phyloP scores from a whole-genome alignment of 2,329 filamentous ascomycete genomes.

The Dactylellina sp. region DNA sequence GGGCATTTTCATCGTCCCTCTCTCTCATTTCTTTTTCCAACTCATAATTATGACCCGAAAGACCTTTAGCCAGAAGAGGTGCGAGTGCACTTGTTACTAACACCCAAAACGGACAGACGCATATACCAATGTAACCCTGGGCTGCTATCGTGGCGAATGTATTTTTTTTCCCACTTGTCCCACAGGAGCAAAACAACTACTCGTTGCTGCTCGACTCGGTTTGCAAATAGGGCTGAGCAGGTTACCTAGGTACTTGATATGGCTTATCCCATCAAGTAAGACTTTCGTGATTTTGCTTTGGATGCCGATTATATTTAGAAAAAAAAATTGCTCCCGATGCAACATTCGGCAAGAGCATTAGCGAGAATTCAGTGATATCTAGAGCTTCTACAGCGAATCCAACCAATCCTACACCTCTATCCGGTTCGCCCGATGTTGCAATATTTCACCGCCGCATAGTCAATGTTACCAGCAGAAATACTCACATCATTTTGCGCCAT shows the following conservation, averaged over 20 bases:
- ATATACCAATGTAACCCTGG: constrained; percentile 44
- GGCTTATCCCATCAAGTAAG: too few relatives aligned
- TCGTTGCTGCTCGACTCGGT: neutral
- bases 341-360: constrained; percentile 25
- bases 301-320: constrained; percentile 36
- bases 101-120: constrained; percentile 14
- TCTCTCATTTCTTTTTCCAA: too few relatives aligned
- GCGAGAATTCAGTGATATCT: neutral
- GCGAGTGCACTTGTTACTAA: neutral
- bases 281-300: too few relatives aligned
- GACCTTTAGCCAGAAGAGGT: too few relatives aligned
- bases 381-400: neutral
- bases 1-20: too few relatives aligned
- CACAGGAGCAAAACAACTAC: constrained; percentile 10
- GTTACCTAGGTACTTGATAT: neutral
- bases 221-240: constrained; percentile 35
- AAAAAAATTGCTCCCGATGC: constrained; percentile 33
- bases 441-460: constrained; percentile 19
- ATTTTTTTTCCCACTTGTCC: too few relatives aligned
- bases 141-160: constrained; percentile 24
- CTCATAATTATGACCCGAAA: too few relatives aligned
- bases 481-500: too few relatives aligned
- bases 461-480: constrained; percentile 1
- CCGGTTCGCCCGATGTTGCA: constrained; percentile 39
- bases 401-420: too few relatives aligned